Evolutionary conservation across 1,284 basidiomycete genomes (phyloP), one percentile per base, ranked within the genome.

Genomic region (Rhodotorula glutinis): DNA sequence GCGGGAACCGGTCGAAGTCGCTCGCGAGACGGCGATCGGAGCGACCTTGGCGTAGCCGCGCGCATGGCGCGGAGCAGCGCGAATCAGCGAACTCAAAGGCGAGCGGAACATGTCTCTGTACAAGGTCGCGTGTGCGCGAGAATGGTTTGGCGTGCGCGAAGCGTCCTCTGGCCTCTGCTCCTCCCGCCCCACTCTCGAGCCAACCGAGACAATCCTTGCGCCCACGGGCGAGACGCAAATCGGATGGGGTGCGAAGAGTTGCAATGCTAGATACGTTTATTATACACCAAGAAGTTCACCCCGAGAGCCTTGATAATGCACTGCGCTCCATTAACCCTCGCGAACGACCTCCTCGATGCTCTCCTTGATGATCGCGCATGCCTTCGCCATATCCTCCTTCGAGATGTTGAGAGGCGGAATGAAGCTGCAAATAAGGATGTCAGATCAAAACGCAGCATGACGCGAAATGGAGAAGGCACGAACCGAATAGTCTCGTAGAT

Each of bases 331-430:
- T 33, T 40, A 73, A 27, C 72, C 72, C 60, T 73, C 72, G 30
- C 54, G 53, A 25, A 62, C 66, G 46, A 88, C 85, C 73, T 87
- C 86, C 77, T 83, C 81, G 30, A 89, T 83, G 9, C 87, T 83
- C 73, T 85, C 80, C 57, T 79, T 79, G 79, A 90, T 87, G 62
- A 88, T 85, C 64, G 80, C 75, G 67, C 81, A 81, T 2, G 86
- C 88, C 76, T 83, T 82, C 63, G 77, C 80, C 78, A 89, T 81
- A 76, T 90, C 86, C 73, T 82, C 82, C 79, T 85, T 77, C 49
- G 83, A 82, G 76, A 89, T 83, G 75, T 86, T 86, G 70, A 90
- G 78, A 57, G 88, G 82, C 14, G 88, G 88, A 75, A 73, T 73
- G 66, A 73, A 73, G 29, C 69, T 67, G 59, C 19, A 4, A 19